A percentile compares a stretch with the other conserved stretches of the same genome.
phyloP scores from a whole-genome alignment of 1,284 basidiomycete genomes.

The Anthracocystis panici-leucophaei region DNA sequence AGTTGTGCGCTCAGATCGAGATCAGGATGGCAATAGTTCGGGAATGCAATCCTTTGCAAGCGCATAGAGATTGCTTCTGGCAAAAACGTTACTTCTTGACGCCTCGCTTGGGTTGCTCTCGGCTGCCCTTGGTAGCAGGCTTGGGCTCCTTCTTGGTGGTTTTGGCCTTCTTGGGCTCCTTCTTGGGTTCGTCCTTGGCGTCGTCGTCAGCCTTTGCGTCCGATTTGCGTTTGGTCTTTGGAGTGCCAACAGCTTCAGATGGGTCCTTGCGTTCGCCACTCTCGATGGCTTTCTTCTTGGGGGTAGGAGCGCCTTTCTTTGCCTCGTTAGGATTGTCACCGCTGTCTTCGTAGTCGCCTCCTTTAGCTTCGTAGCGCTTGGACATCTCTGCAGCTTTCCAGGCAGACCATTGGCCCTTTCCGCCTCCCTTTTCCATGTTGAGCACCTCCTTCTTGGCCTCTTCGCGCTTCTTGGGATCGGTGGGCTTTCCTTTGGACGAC shows the following conservation, averaged over 20 bases:
- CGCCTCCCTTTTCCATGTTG: slow-evolving; percentile 70
- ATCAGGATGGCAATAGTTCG: too few species aligned
- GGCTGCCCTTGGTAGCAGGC: slow-evolving; percentile 27
- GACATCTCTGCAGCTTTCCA: slow-evolving; percentile 70
- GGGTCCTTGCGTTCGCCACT: slow-evolving; percentile 48
- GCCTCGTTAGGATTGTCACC: slow-evolving; percentile 71
- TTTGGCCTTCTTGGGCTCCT: slow-evolving; percentile 18
- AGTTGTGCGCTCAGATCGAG: too few species aligned
- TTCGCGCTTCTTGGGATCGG: slow-evolving; percentile 71
- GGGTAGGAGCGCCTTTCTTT: slow-evolving; percentile 70
- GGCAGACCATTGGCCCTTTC: slow-evolving; percentile 71
- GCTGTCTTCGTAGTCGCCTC: slow-evolving; percentile 71
- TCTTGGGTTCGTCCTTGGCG: slow-evolving; percentile 10
- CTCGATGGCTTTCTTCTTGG: slow-evolving; percentile 66
- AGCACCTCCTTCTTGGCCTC: slow-evolving; percentile 69
- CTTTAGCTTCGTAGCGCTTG: slow-evolving; percentile 71
- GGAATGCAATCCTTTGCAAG: too few species aligned
- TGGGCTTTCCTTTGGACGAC: slow-evolving; percentile 72
- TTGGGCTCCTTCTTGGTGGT: slow-evolving; percentile 33
- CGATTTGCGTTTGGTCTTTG: slow-evolving; percentile 24
- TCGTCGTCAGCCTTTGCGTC: slow-evolving; percentile 11
- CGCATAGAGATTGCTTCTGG: too few species aligned
- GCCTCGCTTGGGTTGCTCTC: slow-evolving; percentile 44
- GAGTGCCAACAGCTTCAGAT: slow-evolving; percentile 29
- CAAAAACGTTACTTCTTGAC: slow-evolving; percentile 31